Base-by-base conservation (phyloP, 2,329 filamentous ascomycete genomes). In the Juglanconis sp. region DNA sequence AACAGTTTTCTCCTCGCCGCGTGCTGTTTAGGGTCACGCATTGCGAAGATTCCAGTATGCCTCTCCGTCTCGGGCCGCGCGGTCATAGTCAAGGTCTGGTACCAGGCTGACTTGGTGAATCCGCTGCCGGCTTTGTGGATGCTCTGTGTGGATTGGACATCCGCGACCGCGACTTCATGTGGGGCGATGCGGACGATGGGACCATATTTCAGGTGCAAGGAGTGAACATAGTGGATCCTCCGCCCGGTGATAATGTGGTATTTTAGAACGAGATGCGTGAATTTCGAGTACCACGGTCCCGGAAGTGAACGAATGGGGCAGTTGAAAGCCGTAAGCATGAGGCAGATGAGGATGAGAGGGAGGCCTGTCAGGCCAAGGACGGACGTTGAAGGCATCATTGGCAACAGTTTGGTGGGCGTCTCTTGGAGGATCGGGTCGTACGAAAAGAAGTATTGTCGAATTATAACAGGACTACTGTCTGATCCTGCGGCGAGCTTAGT, bases 291-390 rank as follows among this genome's bases (percentile, higher is more conserved):
- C 61, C 61, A 61, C 5, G 61, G 61, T 7, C 61, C 61, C 6
- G 61, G 61, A 11, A 63, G n/a, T 15, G 38, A 17, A 34, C 57
- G 53, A 13, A 60, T 24, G 6, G 60, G 57, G 69, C 47, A 72
- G 17, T 10, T 40, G 6, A 47, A 35, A 15, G 54, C 54, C 32
- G 34, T 50, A 24, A 50, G 24, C 8, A 42, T 34, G 17, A 57
- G 54, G 34, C 46, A 44, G 54, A 24, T n/a, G 17, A 57, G 15
- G 32, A 13, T 7, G 17, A 57, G 54, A 15, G 38, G 10, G 38
- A 42, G 38, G 38, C 5, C 38, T 13, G n/a, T 42, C 6, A 42
- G 38, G 6, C 24, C 1, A 31, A 11, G 31, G 15, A 24, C 24
- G 24, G 24, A 24, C 24, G 24, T 24, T 24, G 24, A 24, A 24